Percentiles rank a stretch among this genome's conserved stretches.
Conservation (phyloP, 2,329 filamentous ascomycete species). For the Colletotrichum gloeosporioides region DNA sequence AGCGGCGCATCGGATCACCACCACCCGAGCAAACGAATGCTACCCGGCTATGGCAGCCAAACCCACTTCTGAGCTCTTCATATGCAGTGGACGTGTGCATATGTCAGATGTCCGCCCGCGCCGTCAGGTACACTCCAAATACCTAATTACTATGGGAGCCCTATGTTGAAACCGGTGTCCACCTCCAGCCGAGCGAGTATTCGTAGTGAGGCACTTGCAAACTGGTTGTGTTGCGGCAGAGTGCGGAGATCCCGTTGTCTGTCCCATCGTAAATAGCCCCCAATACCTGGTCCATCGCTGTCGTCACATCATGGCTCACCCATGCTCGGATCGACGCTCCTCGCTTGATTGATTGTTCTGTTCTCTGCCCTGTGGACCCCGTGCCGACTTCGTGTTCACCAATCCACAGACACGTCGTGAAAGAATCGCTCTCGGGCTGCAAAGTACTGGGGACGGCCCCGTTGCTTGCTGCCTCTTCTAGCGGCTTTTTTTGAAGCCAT, state of each 20-base stretch:
- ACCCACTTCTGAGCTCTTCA: too few relatives aligned
- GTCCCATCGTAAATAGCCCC: neutral
- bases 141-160: too few relatives aligned
- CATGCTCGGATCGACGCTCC: conserved; percentile 10
- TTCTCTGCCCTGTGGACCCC: neutral
- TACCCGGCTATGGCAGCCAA: neutral
- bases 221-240: neutral
- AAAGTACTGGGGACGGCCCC: neutral
- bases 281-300: neutral
- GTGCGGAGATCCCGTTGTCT: neutral
- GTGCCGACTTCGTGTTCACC: neutral
- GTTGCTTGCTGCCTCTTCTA: neutral
- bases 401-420: neutral
- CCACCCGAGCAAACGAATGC: neutral
- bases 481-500: neutral
- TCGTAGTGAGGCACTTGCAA: too few relatives aligned
- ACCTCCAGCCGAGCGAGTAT: neutral
- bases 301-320: neutral
- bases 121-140: too few relatives aligned
- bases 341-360: neutral
- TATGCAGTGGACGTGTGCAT: too few relatives aligned
- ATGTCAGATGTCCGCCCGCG: too few relatives aligned
- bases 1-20: neutral
- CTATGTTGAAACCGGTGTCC: neutral
- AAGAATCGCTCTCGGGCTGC: neutral